phyloP scores from a whole-genome alignment of 306 rosid genomes.

The peach (Prunus persica) region Prunus_persica_NCBIv2 NC_034011.1:21462501-21463000 shows the following conservation, averaged over 20 bases:
- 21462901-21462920: conserved; percentile 91
- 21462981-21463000: not conserved
- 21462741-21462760: conserved; percentile 3
- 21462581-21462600: conserved; percentile 22
- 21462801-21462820: conserved; percentile 82
- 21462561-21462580: conserved; percentile 68
- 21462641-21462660: not conserved
- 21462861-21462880: conserved; percentile 78
- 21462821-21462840: conserved; percentile 84
- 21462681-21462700: not conserved
- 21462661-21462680: not conserved
- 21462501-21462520: conserved; percentile 64
- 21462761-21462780: not conserved
- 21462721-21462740: not conserved
- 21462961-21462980: not conserved
- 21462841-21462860: conserved; percentile 98
- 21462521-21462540: conserved; percentile 76
- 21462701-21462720: not conserved
- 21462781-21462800: not conserved
- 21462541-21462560: conserved; percentile 87
- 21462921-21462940: conserved; percentile 36
- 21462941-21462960: conserved; percentile 14
- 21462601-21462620: not conserved
- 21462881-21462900: conserved; percentile 92
- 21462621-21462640: not conserved